A percentile compares a stretch with the other conserved stretches of the same genome.
These are phyloP conservation scores for Crucibulum laeve DNA, from an alignment of 768 basidiomycete species.

Conservation along the genomic window DNA sequence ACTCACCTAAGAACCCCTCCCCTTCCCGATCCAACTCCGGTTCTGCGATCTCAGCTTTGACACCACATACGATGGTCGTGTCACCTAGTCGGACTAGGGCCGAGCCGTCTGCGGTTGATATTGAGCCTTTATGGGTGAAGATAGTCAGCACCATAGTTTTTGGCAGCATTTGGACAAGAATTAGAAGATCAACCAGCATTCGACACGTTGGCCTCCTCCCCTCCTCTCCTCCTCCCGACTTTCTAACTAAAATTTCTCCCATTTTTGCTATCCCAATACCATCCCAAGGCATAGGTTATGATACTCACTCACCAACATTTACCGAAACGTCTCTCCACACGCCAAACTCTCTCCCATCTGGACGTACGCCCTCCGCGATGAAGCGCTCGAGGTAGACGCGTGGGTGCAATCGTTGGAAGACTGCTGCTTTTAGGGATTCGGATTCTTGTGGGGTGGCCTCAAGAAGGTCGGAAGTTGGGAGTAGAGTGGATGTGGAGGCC, in stretches of 20 bases:
- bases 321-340: slow-evolving; percentile 74
- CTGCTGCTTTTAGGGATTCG: slow-evolving; percentile 42
- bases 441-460: slow-evolving; percentile 19
- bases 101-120: slow-evolving; percentile 92
- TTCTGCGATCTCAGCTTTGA: slow-evolving; percentile 93
- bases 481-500: not conserved
- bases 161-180: too few species aligned
- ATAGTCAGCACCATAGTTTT: too few species aligned
- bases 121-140: slow-evolving; percentile 61
- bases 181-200: too few species aligned
- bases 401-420: slow-evolving; percentile 89
- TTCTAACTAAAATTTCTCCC: too few species aligned
- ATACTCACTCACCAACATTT: slow-evolving; percentile 63
- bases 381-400: slow-evolving; percentile 85
- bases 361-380: slow-evolving; percentile 69
- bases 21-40: slow-evolving; percentile 75
- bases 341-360: slow-evolving; percentile 72
- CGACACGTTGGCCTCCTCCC: too few species aligned
- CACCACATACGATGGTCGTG: slow-evolving; percentile 94
- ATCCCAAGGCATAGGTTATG: not conserved
- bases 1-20: slow-evolving; percentile 80
- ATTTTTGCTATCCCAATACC: not conserved
- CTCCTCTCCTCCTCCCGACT: too few species aligned
- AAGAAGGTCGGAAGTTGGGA: not conserved
- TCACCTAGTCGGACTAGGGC: slow-evolving; percentile 87